Conservation (phyloP, 2,329 filamentous ascomycete genomes). For the Verticillium tricorpus region DNA sequence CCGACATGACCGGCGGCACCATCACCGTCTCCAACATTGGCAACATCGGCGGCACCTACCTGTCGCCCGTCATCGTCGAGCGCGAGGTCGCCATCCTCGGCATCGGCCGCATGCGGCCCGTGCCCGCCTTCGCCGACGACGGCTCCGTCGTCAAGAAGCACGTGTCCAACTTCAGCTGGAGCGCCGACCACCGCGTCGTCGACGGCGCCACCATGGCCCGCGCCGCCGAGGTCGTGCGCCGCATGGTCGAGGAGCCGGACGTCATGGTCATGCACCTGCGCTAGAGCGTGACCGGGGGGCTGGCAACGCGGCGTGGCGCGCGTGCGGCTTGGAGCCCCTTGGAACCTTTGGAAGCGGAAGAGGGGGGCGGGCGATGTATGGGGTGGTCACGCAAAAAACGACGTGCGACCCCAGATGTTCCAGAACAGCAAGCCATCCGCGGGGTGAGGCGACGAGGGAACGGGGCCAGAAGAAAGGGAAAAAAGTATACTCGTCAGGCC, state of each 20-base stretch:
- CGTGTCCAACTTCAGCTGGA: conserved; percentile 91
- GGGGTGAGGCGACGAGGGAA: no score
- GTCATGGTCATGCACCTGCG: conserved; percentile 79
- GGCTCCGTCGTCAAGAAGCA: conserved; percentile 67
- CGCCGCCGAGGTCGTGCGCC: conserved; percentile 76
- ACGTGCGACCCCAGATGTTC: no score
- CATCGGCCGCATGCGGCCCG: conserved; percentile 71
- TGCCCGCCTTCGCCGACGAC: conserved; percentile 70
- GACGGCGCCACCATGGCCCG: conserved; percentile 94
- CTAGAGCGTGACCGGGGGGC: conserved; percentile 30
- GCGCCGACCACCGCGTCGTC: conserved; percentile 88
- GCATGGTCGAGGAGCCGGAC: conserved; percentile 78
- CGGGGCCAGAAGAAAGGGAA: no score
- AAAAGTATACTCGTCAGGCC: no score
- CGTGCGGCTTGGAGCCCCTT: no score
- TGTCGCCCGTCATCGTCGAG: conserved; percentile 86
- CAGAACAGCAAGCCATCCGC: no score
- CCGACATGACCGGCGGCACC: conserved; percentile 79
- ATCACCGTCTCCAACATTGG: conserved; percentile 97
- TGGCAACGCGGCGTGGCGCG: no score
- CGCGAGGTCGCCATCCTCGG: conserved; percentile 90
- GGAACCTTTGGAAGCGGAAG: no score
- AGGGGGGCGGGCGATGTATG: no score
- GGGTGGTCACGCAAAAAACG: no score
- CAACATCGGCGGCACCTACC: conserved; percentile 87